Percentiles rank a stretch among this genome's conserved stretches.
Conservation (phyloP, 345 rosid species). For the Bruguiera gymnorhiza region DNA sequence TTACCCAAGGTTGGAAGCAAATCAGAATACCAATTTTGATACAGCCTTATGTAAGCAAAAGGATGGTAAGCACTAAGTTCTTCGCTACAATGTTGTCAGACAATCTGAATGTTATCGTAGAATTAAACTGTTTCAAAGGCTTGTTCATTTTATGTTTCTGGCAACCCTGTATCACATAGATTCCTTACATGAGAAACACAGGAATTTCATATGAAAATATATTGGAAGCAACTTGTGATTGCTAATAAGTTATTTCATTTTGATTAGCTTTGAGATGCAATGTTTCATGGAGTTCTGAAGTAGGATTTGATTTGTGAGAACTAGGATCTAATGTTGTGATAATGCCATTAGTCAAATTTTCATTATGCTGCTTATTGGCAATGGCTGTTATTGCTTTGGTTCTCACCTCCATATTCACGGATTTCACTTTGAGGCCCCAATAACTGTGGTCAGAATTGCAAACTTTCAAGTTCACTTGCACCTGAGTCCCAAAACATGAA, state of each 20-base stretch:
- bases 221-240: neutral
- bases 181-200: neutral
- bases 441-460: neutral
- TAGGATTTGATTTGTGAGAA: neutral
- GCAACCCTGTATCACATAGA: too few species aligned
- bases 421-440: neutral
- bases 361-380: neutral
- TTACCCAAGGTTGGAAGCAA: conserved; percentile 42
- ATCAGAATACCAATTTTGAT: conserved; percentile 41
- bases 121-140: too few species aligned
- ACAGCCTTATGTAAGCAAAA: conserved; percentile 75
- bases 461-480: neutral
- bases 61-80: conserved; percentile 47
- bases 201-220: neutral
- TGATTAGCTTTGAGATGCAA: neutral
- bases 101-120: neutral
- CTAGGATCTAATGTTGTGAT: neutral
- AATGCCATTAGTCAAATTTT: conserved; percentile 1
- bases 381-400: neutral
- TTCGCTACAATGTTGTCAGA: neutral
- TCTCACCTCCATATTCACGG: neutral
- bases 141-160: too few species aligned
- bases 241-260: too few species aligned
- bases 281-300: neutral
- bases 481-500: neutral